Conservation (phyloP, 179 eudicot genomes). For the Pouteria campechiana region DNA sequence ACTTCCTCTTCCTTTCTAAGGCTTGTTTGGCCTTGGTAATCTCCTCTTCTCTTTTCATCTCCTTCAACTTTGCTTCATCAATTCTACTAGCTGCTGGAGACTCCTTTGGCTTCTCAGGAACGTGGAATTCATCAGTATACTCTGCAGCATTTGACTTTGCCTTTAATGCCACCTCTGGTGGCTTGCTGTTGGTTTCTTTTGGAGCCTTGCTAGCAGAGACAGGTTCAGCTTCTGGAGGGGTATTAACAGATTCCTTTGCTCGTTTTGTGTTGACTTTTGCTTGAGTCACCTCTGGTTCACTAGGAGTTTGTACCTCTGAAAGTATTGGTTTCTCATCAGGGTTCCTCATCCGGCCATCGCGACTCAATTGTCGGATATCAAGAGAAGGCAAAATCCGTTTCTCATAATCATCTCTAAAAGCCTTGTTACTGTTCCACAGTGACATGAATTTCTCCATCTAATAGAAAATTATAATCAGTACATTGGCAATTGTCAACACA, state of each 20-base stretch:
- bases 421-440: conserved; percentile 55
- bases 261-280: conserved; percentile 25
- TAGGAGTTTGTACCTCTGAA: conserved; percentile 19
- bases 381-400: conserved; percentile 56
- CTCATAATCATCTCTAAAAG: conserved; percentile 74
- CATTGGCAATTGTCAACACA: background rate
- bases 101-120: conserved; percentile 32
- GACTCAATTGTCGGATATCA: conserved; percentile 62
- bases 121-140: conserved; percentile 22
- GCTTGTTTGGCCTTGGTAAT: conserved; percentile 69
- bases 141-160: conserved; percentile 21
- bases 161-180: conserved; percentile 29
- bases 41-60: conserved; percentile 70
- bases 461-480: background rate
- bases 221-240: conserved; percentile 12
- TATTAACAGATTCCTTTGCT: conserved; percentile 31
- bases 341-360: conserved; percentile 83
- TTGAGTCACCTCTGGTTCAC: conserved; percentile 14
- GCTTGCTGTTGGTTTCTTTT: conserved; percentile 30
- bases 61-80: conserved; percentile 60
- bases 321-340: conserved; percentile 65
- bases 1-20: conserved; percentile 82
- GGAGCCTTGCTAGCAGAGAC: conserved; percentile 23
- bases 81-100: conserved; percentile 22
- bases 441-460: conserved; percentile 74